Base-by-base conservation (phyloP, 2,329 filamentous ascomycete genomes). In the Beauveria varroae region DNA sequence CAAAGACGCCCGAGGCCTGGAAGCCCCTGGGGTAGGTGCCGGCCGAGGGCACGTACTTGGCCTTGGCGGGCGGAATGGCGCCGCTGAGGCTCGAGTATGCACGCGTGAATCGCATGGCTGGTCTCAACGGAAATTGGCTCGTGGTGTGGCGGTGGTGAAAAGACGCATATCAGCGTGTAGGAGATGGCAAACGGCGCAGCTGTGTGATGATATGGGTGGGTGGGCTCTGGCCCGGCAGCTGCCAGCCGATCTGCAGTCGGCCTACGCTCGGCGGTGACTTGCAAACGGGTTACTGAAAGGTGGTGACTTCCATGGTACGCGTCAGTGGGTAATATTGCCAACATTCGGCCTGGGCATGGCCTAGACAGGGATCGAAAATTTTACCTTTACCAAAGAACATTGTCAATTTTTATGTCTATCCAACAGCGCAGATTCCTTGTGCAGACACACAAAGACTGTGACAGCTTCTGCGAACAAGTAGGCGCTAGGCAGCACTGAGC, bases 11-110 rank as follows among this genome's bases (percentile, higher is more conserved):
- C 14, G 91, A 91, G 34, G 90, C 91, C 50, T 85, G 79, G 80
- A 98, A 99, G 51, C 93, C 95, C 73, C 90, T 86, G 5, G 95
- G 95, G 70, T 98, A 98, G 22, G 86, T 91, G 65, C 93, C 95
- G 47, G 82, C 84, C 1, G 85, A 87, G 9, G 95, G 93, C 57
- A 98, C 86, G 75, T 96, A 97, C 75, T 96, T 96, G 74, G 88
- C 84, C 79, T 98, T 99, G 63, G 89, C 84, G 18, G 84, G 82
- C 1, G 93, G 92, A 62, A 96, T 79, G 40, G 70, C 64, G 43
- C 65, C 67, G 55, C 68, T 66, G 30, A 64, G 50, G 65, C 69
- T 47, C 24, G 72, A 69, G 70, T 72, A 74, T 34, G 72, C 68
- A 56, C 73, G 73, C 34, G 71, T 68, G 62, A 74, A 68, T 62